Base-by-base conservation (phyloP, 192 early-diverging fungal species). In the Allomyces macrogynus region DNA sequence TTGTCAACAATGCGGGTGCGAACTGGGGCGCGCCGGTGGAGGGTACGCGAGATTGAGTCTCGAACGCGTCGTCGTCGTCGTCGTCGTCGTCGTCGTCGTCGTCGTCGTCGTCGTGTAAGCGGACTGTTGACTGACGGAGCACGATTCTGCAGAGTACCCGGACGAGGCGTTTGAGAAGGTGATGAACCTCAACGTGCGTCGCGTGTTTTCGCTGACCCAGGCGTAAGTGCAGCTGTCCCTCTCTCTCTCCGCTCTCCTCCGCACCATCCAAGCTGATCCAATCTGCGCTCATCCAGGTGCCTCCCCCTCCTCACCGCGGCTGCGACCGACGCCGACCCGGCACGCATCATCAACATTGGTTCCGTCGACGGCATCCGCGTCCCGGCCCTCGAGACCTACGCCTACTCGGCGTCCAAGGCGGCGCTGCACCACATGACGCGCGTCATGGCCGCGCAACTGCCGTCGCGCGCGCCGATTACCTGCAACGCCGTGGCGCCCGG, bases 271-370 rank as follows among this genome's bases (percentile, higher is more conserved):
- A 5, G 3, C 66, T 24, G 61, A 68, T n/a, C 63, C 60, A 42
- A n/a, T 27, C 26, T 27, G 4, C 26, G 26, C 26, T 27, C 26
- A 1, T 27, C 4, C 26, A 72, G 70, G 14, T 75, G 85, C 61
- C 65, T 89, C 18, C 89, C 89, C 8, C 73, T 88, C 60, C 75
- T 96, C 14, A 72, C 77, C 26, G 79, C 78, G 24, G 81, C 73
- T 14, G 78, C 81, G 9, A 78, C 75, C 3, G 62, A 69, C 22
- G 57, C 76, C 8, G 70, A 75, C 25, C 89, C 90, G 7, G 76
- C 86, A 1, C 75, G 84, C 18, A 82, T 97, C n/a, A 94, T 97
- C 77, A 97, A 94, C 72, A 88, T 97, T 71, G 86, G 88, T 5
- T 87, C 81, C 4, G 76, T 91, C 63, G 85, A 86, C 43, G 84